These are phyloP conservation scores for Plasmodium malariae DNA, from an alignment of 169 alveolate genomes.

Conservation along the genomic window DNA sequence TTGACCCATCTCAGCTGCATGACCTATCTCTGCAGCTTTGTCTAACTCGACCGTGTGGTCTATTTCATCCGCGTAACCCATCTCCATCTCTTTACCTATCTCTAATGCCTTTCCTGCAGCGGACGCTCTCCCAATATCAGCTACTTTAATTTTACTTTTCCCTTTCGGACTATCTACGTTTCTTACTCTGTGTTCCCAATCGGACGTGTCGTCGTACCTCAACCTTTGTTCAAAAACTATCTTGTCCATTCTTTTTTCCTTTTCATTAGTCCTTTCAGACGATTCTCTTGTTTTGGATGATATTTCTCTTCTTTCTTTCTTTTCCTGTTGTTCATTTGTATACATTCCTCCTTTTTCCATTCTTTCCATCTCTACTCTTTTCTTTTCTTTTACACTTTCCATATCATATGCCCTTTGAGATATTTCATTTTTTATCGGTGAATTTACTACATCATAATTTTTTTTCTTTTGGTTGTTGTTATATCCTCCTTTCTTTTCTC, in stretches of 20 bases:
- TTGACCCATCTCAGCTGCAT: no score
- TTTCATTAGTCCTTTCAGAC: conserved; percentile 75
- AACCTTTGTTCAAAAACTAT: no score
- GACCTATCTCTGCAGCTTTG: no score
- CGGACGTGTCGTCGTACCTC: no score
- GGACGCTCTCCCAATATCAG: no score
- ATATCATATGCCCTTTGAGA: not conserved
- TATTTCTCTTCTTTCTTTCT: conserved; percentile 37
- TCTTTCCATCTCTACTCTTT: not conserved
- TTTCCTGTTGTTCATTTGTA: conserved; percentile 71
- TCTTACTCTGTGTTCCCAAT: no score
- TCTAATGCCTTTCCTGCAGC: no score
- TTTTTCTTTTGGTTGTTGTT: conserved; percentile 61
- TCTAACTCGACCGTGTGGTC: no score
- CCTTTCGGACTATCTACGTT: no score
- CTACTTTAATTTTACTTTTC: no score
- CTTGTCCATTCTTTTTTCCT: conserved; percentile 68
- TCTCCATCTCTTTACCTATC: no score
- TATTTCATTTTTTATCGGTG: not conserved
- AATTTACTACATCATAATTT: conserved; percentile 10
- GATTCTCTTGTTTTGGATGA: conserved; percentile 73
- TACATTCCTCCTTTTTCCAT: conserved; percentile 5
- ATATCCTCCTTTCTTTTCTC: conserved; percentile 48
- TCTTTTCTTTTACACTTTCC: conserved; percentile 1
- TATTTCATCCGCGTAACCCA: no score